phyloP scores from a whole-genome alignment of 129 eudicot genomes.

The Chrysanthemum lavandulifolium region DNA sequence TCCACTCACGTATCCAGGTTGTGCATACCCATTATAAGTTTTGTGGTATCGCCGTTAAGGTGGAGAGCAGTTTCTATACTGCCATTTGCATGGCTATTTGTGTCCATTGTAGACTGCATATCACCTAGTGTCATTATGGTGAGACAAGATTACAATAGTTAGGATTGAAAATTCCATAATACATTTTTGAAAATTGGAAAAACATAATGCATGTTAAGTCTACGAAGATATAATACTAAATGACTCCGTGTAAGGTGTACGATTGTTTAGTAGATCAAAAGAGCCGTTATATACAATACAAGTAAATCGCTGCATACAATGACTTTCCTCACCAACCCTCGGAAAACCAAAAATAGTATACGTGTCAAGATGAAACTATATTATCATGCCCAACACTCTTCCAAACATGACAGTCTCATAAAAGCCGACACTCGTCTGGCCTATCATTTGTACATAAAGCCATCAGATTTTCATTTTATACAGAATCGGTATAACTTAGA shows the following conservation, averaged over 20 bases:
- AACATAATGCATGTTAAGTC: neutral
- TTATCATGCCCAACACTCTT: too few relatives aligned
- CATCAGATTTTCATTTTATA: too few relatives aligned
- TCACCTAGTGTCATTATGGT: constrained; percentile 20
- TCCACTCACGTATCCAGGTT: constrained; percentile 55
- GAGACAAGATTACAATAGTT: constrained; percentile 8
- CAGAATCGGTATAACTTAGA: too few relatives aligned
- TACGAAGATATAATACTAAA: neutral
- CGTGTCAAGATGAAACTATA: too few relatives aligned
- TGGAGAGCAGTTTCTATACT: neutral
- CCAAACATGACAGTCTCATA: too few relatives aligned
- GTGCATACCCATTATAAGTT: constrained; percentile 27
- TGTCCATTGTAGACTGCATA: constrained; percentile 38
- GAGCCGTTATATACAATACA: too few relatives aligned
- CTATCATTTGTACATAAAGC: too few relatives aligned
- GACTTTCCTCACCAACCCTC: too few relatives aligned
- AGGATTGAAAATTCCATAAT: neutral
- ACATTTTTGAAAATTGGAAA: neutral
- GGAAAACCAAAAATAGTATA: too few relatives aligned
- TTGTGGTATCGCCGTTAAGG: constrained; percentile 18
- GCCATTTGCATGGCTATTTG: constrained; percentile 50
- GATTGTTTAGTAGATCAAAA: too few relatives aligned
- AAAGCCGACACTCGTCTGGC: too few relatives aligned
- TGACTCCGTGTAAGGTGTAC: neutral
- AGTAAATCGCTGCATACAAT: too few relatives aligned